Evolutionary conservation across 2,329 filamentous ascomycete genomes (phyloP), one percentile per base, ranked within the genome.

Genomic region (Phyllosticta ampelicida): DNA sequence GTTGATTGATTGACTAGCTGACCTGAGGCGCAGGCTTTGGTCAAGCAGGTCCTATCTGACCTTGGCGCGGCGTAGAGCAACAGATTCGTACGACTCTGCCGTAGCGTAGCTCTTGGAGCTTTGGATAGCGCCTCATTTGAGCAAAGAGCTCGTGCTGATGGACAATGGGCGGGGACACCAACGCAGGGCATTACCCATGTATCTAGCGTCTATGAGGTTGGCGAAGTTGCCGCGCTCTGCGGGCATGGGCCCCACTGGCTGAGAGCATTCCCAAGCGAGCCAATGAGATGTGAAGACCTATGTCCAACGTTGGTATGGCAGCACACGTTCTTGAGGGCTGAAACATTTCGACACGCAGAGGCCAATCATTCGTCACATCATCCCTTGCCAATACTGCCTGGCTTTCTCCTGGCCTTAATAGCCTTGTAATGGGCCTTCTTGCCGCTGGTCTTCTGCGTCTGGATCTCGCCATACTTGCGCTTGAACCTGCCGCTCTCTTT

Each of bases 381-480:
- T 60, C 69, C 66, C 60, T 72, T 72, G 52, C 64, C 61, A 26
- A 71, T 63, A 51, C 65, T 66, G 55, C 69, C 65, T 29, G 60
- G 49, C 53, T 71, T 76, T 61, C 82, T 75, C 70, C 83, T 80
- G 54, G 77, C 77, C 68, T 87, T 83, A 63, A 96, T 72, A 58
- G 85, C 86, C 69, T 92, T 92, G 78, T 96, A 97, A 66, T 89
- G 87, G 0, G 82, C 85, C 74, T 92, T 96, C 77, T 90, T 95
- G 55, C 94, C 94, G 65, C 89, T 95, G 21, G 81, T 83, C 74
- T 95, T 97, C 61, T 80, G 80, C 54, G 79, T 79, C 70, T 96
- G 90, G 54, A 97, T 89, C 60, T 92, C 86, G 59, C 82, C 80
- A 73, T 96, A 97, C 73, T 95, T 96, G 67, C 79, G 81, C 78